A percentile compares a stretch with the other conserved stretches of the same genome.
Conservation (phyloP, 805 yeast species). For the Saccharomyces jurei region DNA sequence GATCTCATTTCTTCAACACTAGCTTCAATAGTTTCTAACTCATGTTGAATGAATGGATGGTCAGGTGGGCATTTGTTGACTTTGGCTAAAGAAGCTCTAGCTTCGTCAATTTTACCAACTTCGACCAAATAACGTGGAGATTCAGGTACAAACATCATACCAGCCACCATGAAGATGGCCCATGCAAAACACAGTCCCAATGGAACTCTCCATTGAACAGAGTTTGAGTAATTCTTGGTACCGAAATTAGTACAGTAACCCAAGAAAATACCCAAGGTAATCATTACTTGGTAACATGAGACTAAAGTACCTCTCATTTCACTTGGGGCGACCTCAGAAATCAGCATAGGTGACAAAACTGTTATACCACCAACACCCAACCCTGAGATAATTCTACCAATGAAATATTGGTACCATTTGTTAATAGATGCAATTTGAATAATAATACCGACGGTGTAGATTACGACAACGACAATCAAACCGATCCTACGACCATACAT, state of each 20-base stretch:
- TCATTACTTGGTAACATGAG: conserved; percentile 57
- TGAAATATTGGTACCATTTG: conserved; percentile 60
- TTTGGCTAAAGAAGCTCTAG: conserved; percentile 43
- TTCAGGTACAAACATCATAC: conserved; percentile 50
- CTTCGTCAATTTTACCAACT: conserved; percentile 48
- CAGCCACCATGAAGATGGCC: conserved; percentile 30
- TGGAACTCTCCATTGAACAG: conserved; percentile 69
- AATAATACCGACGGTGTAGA: conserved; percentile 60
- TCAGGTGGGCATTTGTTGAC: conserved; percentile 48
- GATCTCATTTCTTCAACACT: conserved; percentile 50
- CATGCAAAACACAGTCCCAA: conserved; percentile 46
- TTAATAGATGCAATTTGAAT: conserved; percentile 48
- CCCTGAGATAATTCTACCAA: conserved; percentile 40
- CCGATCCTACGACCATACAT: conserved; percentile 59
- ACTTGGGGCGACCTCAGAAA: conserved; percentile 61
- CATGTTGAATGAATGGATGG: conserved; percentile 46
- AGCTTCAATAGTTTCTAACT: conserved; percentile 50
- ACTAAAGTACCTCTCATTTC: conserved; percentile 61
- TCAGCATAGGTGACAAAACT: conserved; percentile 64
- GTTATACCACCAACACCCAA: conserved; percentile 67
- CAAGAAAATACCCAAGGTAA: conserved; percentile 62
- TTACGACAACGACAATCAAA: conserved; percentile 48
- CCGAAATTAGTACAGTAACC: conserved; percentile 66
- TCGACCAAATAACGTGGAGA: conserved; percentile 59
- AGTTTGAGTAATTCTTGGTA: conserved; percentile 46